Evolutionary conservation across 176 grass and related monocot genomes (phyloP), one percentile per base, ranked within the genome.

Genomic region (Areca catechu): DNA sequence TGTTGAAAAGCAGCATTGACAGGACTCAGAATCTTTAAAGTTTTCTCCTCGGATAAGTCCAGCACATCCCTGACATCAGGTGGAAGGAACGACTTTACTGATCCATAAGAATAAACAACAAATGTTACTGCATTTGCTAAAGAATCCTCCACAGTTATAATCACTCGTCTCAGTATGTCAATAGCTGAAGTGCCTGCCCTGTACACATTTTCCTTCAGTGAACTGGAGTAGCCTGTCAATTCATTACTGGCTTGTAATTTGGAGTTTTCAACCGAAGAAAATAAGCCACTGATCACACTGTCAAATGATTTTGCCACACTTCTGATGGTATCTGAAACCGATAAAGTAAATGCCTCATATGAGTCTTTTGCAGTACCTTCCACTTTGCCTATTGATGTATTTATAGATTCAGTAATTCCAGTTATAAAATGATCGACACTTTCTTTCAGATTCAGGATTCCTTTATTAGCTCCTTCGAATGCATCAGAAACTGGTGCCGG

Each of bases 21-120:
- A 24, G 93, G 87, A 70, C 55, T 79, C 34, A 88, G 20, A 7
- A 88, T 62, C 63, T 77, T 49, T 54, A 20, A 61, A 71, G 54
- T 72, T 80, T 91, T 97, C 75, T 91, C 87, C 84, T 97, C 93
- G 1, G 93, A 88, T 14, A 78, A 82, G 74, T 79, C 62, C 25
- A 97, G 48, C 24, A 73, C n/a, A 63, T 88, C 83, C 54, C 70
- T 85, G 16, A 85, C 65, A 75, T 97, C 77, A 23, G 86, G 72
- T 24, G 93, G 93, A 62, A 97, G 73, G 12, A 75, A 70, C 15
- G 81, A 87, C 51, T 97, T 97, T 16, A 75, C 76, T 1, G 86
- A 74, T 58, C 81, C 93, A 24, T 97, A 97, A 56, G 84, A 97
- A 66, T 79, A 72, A 3, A 77, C 81, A 58, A 85, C 30, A 24